Conservation (phyloP, 2,329 filamentous ascomycete genomes). For the Botrytis paeoniae region DNA sequence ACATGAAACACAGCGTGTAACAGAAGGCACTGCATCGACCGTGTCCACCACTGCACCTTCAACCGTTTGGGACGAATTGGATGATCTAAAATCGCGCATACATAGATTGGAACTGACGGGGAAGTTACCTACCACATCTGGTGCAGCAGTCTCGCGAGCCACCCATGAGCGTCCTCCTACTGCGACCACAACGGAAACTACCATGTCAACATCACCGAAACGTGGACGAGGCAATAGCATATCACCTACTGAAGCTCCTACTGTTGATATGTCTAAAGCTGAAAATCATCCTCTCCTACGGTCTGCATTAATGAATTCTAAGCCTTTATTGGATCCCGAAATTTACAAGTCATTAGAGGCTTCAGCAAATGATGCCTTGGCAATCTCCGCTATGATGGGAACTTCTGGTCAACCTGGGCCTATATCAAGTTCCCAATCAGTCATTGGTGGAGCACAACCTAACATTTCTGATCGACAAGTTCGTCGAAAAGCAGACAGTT, state of each 20-base stretch:
- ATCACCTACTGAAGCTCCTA: constrained; percentile 46
- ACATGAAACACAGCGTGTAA: constrained; percentile 43
- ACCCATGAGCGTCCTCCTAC: constrained; percentile 78
- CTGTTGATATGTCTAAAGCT: constrained; percentile 43
- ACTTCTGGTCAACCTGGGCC: constrained; percentile 65
- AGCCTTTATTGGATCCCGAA: constrained; percentile 63
- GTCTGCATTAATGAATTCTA: constrained; percentile 76
- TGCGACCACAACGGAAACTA: constrained; percentile 86
- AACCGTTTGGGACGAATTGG: constrained; percentile 95
- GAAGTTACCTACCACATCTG: constrained; percentile 79
- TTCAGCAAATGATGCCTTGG: constrained; percentile 76
- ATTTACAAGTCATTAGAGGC: constrained; percentile 78
- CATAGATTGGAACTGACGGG: constrained; percentile 85
- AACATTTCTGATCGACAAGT: constrained; percentile 75
- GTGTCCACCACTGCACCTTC: constrained; percentile 85
- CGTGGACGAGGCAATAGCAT: constrained; percentile 53
- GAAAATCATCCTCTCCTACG: constrained; percentile 76
- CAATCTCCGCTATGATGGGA: constrained; percentile 75
- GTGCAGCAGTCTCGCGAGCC: constrained; percentile 64
- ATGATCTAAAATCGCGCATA: constrained; percentile 92
- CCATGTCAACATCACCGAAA: constrained; percentile 85
- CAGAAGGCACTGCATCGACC: constrained; percentile 79
- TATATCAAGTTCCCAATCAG: constrained; percentile 57
- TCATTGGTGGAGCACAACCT: constrained; percentile 38
- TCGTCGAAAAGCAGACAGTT: constrained; percentile 83